Percentiles rank a stretch among this genome's conserved stretches.
Evolutionary conservation across 257 asterid species (phyloP).

Genomic region (Solanum boliviense): DNA sequence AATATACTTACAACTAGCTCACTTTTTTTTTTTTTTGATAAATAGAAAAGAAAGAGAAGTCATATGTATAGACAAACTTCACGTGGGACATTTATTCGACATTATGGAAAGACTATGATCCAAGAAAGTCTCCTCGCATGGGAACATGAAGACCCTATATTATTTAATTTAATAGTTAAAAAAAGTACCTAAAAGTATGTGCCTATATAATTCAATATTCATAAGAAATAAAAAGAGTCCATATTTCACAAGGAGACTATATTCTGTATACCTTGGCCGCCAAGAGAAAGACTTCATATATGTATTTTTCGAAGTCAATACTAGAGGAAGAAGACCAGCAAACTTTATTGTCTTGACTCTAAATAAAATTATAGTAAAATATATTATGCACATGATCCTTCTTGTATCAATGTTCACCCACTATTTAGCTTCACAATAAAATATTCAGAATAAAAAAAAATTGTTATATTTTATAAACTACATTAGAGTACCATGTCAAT

Average conservation of each 20-base stretch:
- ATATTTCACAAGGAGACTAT: slow-evolving; percentile 12
- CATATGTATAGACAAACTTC: not conserved
- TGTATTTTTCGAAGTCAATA: slow-evolving; percentile 6
- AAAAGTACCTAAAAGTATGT: not conserved
- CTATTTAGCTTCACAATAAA: not conserved
- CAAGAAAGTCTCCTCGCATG: slow-evolving; percentile 2
- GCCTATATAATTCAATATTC: not conserved
- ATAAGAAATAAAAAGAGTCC: not conserved
- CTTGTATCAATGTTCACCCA: not conserved
- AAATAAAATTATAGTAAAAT: not conserved
- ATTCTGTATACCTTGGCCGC: slow-evolving; percentile 24
- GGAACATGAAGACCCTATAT: not conserved
- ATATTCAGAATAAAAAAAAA: not conserved
- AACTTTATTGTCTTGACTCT: not conserved
- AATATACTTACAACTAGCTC: not conserved
- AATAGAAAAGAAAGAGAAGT: not conserved
- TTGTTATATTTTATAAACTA: not conserved
- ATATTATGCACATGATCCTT: not conserved
- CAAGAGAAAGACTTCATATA: slow-evolving; percentile 13
- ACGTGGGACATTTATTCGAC: slow-evolving; percentile 2
- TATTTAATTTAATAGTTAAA: not conserved
- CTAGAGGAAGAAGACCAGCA: not conserved
- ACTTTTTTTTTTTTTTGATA: not conserved
- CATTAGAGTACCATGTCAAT: not conserved
- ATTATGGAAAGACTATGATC: not conserved